Percentiles rank a stretch among this genome's conserved stretches.
Conservation (phyloP, 164 flowering plant species). For the Aristolochia fimbriata region DNA sequence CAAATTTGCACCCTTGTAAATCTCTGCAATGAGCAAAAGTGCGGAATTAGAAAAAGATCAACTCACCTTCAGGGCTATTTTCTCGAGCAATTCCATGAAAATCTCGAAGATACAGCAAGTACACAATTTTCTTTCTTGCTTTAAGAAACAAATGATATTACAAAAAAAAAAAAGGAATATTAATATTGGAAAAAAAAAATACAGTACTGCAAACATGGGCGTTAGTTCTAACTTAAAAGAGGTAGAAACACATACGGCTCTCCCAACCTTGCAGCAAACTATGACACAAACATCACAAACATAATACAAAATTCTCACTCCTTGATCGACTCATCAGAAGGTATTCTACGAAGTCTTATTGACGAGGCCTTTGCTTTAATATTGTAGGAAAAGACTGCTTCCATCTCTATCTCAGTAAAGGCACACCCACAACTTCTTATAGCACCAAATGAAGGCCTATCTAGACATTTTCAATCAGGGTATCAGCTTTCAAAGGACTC, state of each 20-base stretch:
- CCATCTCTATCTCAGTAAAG: not conserved
- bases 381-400: slow-evolving; percentile 6
- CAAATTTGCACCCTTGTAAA: no score
- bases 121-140: no score
- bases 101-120: no score
- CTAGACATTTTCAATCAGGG: slow-evolving; percentile 5
- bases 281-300: slow-evolving; percentile 10
- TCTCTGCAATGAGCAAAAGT: no score
- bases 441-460: slow-evolving; percentile 8
- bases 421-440: not conserved
- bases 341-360: slow-evolving; percentile 5
- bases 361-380: slow-evolving; percentile 1
- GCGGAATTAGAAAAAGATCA: no score
- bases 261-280: slow-evolving; percentile 4
- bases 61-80: no score
- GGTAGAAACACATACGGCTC: slow-evolving; percentile 2
- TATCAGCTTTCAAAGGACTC: slow-evolving; percentile 16
- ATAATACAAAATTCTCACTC: slow-evolving; percentile 5
- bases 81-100: no score
- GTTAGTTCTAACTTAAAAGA: slow-evolving; percentile 5
- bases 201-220: slow-evolving; percentile 11
- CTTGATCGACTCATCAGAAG: not conserved
- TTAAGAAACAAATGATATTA: not conserved
- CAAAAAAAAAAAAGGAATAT: not conserved
- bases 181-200: slow-evolving; percentile 7